Conservation (phyloP, 768 basidiomycete species). For the Infundibulicybe gibba region DNA sequence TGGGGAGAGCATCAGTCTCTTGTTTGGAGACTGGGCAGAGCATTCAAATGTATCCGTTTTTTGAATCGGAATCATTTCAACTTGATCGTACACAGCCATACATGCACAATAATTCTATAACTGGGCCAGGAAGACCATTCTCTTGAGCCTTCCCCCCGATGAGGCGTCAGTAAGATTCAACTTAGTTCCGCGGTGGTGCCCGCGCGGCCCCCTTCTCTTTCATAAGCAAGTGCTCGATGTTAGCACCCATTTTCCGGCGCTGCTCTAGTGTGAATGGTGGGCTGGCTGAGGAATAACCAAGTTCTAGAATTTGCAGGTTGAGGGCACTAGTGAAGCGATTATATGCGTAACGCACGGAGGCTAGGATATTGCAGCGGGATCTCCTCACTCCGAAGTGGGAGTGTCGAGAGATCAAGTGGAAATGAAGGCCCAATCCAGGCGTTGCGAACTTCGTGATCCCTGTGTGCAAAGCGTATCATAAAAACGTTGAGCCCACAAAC, state of each 20-base stretch:
- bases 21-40: slow-evolving; percentile 84
- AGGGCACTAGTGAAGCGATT: background rate
- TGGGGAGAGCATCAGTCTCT: slow-evolving; percentile 85
- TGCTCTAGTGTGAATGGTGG: slow-evolving; percentile 55
- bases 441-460: slow-evolving; percentile 66
- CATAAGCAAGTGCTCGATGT: slow-evolving; percentile 54
- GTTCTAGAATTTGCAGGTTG: slow-evolving; percentile 32
- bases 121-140: too few relatives aligned
- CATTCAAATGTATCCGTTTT: slow-evolving; percentile 32
- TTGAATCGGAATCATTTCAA: too few relatives aligned
- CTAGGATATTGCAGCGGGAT: slow-evolving; percentile 69
- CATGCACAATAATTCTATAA: too few relatives aligned
- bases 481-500: background rate
- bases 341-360: slow-evolving; percentile 41
- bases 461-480: slow-evolving; percentile 18
- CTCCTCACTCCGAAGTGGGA: slow-evolving; percentile 48
- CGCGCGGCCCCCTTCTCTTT: slow-evolving; percentile 67
- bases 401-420: slow-evolving; percentile 57
- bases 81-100: too few relatives aligned
- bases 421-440: slow-evolving; percentile 75
- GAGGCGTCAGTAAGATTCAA: too few relatives aligned
- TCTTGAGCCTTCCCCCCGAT: too few relatives aligned
- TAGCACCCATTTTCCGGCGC: slow-evolving; percentile 54
- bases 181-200: slow-evolving; percentile 40
- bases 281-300: slow-evolving; percentile 62